Evolutionary conservation across 345 rosid genomes (phyloP), one percentile per base, ranked within the genome.

Genomic region (Eucalyptus pauciflora): DNA sequence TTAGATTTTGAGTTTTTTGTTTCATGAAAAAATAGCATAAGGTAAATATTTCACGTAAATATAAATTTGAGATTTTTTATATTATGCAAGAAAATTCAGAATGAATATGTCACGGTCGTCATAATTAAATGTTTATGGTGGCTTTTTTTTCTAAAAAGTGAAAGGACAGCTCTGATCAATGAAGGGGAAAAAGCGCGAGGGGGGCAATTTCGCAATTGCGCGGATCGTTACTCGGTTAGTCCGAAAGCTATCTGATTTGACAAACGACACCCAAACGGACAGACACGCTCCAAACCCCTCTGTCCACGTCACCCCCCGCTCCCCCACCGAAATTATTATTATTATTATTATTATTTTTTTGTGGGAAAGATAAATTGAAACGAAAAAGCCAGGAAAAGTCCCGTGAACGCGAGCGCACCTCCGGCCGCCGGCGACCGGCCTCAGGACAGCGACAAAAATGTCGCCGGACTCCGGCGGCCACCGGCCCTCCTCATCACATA

Each of bases 11-110:
- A 52, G 58, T 52, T 52, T 52, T 52, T 52, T 18, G 25, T 3
- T 18, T 52, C 0, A 18, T 52, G 7, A 18, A 4, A 52, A 52
- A 52, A 52, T 3, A 1, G 1, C 3, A 0, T 7, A 22, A 9
- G 24, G 2, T 18, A 7, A 18, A 52, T 52, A 7, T 3, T 0
- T 52, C 10, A 18, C 3, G 24, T 3, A 52, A 52, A 52, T 18
- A 20, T 7, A 18, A 52, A 52, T 18, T 1, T 18, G 10, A 52
- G 56, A 52, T 1, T 52, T 52, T 52, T 52, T 51, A 3, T 16
- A 3, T 51, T 3, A 51, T 6, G 1, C 54, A 1, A 51, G 54
- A 51, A 51, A 51, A 3, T 51, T 7, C 8, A 16, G 54, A 51
- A 51, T 51, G 54, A 3, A 50, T 1, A 51, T 51, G 54, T 51